Conservation (phyloP, 1,284 basidiomycete genomes). For the Irpex rosettiformis region DNA sequence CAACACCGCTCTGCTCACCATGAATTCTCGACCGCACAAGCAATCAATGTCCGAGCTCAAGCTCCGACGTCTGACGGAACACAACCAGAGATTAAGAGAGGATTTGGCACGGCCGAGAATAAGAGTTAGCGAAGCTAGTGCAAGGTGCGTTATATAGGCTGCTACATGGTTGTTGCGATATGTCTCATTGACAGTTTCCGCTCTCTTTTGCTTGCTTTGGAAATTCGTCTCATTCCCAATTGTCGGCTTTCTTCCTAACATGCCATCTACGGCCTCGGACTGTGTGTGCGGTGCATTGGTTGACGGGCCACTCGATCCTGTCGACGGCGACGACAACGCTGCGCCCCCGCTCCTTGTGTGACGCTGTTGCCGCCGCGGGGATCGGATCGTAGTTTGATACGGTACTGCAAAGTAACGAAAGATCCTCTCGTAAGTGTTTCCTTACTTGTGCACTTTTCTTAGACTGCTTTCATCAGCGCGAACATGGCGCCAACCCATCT, state of each 20-base stretch:
- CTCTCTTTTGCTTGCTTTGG: neutral
- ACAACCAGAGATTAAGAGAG: slow-evolving; percentile 89
- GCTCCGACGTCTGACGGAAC: slow-evolving; percentile 88
- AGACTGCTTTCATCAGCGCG: neutral
- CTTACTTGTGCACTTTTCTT: slow-evolving; percentile 7
- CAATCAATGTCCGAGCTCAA: slow-evolving; percentile 97
- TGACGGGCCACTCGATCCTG: neutral
- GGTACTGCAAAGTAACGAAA: slow-evolving; percentile 86
- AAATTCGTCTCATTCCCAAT: neutral
- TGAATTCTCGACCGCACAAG: slow-evolving; percentile 61
- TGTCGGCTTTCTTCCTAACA: neutral
- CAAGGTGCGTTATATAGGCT: slow-evolving; percentile 57
- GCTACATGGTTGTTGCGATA: slow-evolving; percentile 5
- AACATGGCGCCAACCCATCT: neutral
- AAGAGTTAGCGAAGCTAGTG: slow-evolving; percentile 87
- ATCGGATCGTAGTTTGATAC: slow-evolving; percentile 64
- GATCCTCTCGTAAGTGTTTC: slow-evolving; percentile 72
- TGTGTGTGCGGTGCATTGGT: neutral
- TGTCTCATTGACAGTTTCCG: neutral
- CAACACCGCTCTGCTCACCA: slow-evolving; percentile 29
- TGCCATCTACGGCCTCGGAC: neutral
- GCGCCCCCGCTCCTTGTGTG: neutral
- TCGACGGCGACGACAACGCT: neutral
- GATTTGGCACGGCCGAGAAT: slow-evolving; percentile 87
- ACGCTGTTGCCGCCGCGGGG: neutral